These are phyloP conservation scores for Neofusicoccum ribis DNA, from an alignment of 2,329 filamentous ascomycete genomes.

Conservation along the genomic window DNA sequence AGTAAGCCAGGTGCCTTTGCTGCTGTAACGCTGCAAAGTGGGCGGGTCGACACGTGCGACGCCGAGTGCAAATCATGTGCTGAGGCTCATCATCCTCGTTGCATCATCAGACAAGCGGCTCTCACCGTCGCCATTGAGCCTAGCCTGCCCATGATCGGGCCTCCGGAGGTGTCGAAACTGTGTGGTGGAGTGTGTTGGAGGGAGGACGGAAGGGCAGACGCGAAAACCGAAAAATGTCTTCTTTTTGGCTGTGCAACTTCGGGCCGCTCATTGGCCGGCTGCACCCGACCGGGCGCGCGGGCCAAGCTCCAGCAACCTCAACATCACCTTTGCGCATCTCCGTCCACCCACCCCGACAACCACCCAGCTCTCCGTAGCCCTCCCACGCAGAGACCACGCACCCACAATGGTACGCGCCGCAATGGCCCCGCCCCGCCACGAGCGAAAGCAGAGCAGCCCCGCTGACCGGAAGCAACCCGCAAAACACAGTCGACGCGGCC, in stretches of 20 bases:
- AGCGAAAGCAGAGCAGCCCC: neutral
- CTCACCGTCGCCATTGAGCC: neutral
- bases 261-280: slow-evolving; percentile 19
- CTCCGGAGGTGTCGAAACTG: neutral
- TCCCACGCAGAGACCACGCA: neutral
- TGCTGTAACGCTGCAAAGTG: neutral
- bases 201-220: neutral
- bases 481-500: neutral
- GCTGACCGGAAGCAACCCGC: neutral
- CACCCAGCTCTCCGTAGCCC: neutral
- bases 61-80: neutral
- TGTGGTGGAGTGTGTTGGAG: neutral
- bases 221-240: neutral
- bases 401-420: slow-evolving; percentile 5
- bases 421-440: neutral
- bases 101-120: neutral
- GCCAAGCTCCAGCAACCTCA: slow-evolving; percentile 2
- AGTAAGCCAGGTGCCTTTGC: neutral
- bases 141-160: neutral
- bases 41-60: neutral
- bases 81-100: neutral
- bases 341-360: neutral
- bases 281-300: neutral
- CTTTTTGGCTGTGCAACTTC: neutral
- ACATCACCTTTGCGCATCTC: slow-evolving; percentile 12